A percentile compares a stretch with the other conserved stretches of the same genome.
These are phyloP conservation scores for Leucocoprinus birnbaumii DNA, from an alignment of 768 basidiomycete genomes.

Conservation along the genomic window DNA sequence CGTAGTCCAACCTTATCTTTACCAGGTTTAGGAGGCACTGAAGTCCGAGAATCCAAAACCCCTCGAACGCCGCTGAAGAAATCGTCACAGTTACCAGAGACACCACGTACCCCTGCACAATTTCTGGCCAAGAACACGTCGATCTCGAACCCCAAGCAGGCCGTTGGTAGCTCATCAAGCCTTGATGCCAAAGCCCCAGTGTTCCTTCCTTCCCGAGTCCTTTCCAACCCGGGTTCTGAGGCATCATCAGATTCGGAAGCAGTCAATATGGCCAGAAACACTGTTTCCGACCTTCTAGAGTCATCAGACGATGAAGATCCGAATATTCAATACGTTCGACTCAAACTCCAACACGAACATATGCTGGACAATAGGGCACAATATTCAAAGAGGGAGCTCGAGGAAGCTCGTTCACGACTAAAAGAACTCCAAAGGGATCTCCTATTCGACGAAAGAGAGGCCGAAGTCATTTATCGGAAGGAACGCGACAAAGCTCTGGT, in stretches of 20 bases:
- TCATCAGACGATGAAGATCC: slow-evolving; percentile 47
- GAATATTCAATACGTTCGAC: slow-evolving; percentile 56
- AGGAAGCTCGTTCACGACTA: slow-evolving; percentile 42
- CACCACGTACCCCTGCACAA: slow-evolving; percentile 32
- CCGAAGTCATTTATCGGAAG: slow-evolving; percentile 50
- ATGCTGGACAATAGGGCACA: slow-evolving; percentile 30
- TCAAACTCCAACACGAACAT: slow-evolving; percentile 55
- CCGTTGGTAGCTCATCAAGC: slow-evolving; percentile 14
- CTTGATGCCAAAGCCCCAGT: slow-evolving; percentile 38
- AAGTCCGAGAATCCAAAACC: slow-evolving; percentile 9
- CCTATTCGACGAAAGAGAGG: slow-evolving; percentile 69
- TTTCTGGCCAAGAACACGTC: slow-evolving; percentile 21
- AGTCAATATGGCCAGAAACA: not conserved
- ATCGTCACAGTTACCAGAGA: slow-evolving; percentile 24
- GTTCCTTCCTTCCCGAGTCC: slow-evolving; percentile 27
- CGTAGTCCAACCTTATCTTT: not conserved
- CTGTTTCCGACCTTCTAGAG: not conserved
- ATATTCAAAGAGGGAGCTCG: slow-evolving; percentile 25
- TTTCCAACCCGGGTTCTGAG: not conserved
- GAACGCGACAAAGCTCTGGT: slow-evolving; percentile 53
- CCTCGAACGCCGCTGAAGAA: slow-evolving; percentile 11
- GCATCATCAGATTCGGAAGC: not conserved
- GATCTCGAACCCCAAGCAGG: slow-evolving; percentile 17
- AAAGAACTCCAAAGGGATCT: slow-evolving; percentile 49
- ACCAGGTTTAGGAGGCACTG: slow-evolving; percentile 2